Base-by-base conservation (phyloP, 2,329 filamentous ascomycete genomes). In the Colletotrichum sp. region DNA sequence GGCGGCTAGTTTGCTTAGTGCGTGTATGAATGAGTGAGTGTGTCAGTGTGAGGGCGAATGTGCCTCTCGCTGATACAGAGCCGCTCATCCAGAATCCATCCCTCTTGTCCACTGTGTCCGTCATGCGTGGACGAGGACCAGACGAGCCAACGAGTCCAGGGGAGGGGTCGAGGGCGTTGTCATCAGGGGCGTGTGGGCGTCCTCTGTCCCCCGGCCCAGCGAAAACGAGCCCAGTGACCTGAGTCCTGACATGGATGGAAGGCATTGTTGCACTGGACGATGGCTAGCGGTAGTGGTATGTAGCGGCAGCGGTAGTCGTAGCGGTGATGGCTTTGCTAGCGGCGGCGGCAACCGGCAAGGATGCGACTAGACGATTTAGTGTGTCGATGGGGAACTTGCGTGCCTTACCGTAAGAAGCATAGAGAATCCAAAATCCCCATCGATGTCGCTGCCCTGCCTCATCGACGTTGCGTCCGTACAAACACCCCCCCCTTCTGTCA, bases 291-390 rank as follows among this genome's bases (percentile, higher is more conserved):
- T 52, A 48, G 64, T 52, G 21, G 26, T 39, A 18, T 39, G 15
- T 26, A 43, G 67, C 55, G 55, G 67, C 36, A 32, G 63, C 24
- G 61, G 36, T 66, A 66, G 55, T 32, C 16, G 55, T 21, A 32
- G 52, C 34, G 52, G 52, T 60, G 43, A 74, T 61, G 67, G 67
- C 67, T n/a, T 36, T 66, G 28, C 28, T 61, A 72, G 72, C 55
- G 67, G 52, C 72, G 68, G 72, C 72, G 72, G 72, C 52, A 67
- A 32, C 70, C 70, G 70, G 64, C 71, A 59, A 64, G 59, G 70
- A 64, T 68, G 70, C 67, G 57, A 69, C 72, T 34, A 39, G 30
- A 18, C 60, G 39, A 8, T 12, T 67, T 75, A 66, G 69, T 26
- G 68, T 48, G 21, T 13, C 21, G 32, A 57, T 28, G 26, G 65